Evolutionary conservation across 2,329 filamentous ascomycete genomes (phyloP), one percentile per base, ranked within the genome.

Genomic region (Ophiostoma sp.): DNA sequence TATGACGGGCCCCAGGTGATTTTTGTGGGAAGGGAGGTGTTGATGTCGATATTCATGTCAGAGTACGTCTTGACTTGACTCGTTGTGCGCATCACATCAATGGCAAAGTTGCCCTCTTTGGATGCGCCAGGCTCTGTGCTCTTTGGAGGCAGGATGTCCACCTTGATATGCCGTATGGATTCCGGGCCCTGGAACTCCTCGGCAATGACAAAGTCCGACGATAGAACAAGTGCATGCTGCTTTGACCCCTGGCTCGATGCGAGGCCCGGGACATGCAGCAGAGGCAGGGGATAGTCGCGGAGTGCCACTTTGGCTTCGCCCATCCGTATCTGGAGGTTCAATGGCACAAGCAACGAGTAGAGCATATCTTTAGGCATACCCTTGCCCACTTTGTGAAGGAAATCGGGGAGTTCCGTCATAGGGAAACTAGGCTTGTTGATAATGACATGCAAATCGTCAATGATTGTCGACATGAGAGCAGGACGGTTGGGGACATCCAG

Each of bases 1-100:
- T 98, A 99, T 2, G 93, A 97, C 63, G 95, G 93, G 7, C 93
- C 93, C 96, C 95, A 99, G 0, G 94, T 97, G 67, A 99, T 94
- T 62, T 91, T 88, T 0, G 95, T 99, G 1, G 96, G 92, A 69
- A 94, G 87, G 67, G 89, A 90, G 2, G 94, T 97, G 77, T 98
- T 97, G 77, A 99, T 93, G 72, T 97, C 91, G 74, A 99, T 84
- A 45, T 85, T 87, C 77, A 97, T 93, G 75, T 98, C 90, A 0
- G 95, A 97, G 76, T 95, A 99, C 0, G 93, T 96, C 79, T 99
- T 99, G 72, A 99, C 92, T 0, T 96, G 92, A 8, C 93, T 92
- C 44, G 98, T 91, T 0, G 95, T 98, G 62, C 95, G 88, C 67
- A 91, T 88, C 40, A 99, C 92, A 74, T 95, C 90, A 67, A 99